Evolutionary conservation across 306 rosid species (phyloP), one percentile per base, ranked within the genome.

Genomic region (Styphnolobium japonicum): DNA sequence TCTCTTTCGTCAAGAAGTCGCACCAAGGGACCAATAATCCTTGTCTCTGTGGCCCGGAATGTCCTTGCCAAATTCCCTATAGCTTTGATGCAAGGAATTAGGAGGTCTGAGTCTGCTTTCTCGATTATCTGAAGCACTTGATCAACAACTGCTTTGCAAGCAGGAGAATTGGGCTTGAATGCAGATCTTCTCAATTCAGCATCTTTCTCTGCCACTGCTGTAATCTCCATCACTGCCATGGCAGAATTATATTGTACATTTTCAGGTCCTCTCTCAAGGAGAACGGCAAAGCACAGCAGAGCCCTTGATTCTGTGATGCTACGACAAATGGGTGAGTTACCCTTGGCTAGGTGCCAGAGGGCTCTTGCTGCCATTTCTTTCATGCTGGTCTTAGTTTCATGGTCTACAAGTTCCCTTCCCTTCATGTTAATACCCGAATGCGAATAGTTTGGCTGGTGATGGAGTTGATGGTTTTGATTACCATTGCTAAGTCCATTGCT

Each of bases 351-450:
- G 4, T 75, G 85, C 90, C 97, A 88, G 21, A 95, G 89, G 0
- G 98, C 98, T 80, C 81, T 89, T 4, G 98, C 98, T 10, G 98
- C 90, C 97, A 88, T 92, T 48, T 94, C 98, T 75, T 95, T 95
- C 93, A 95, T 88, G 25, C 33, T 55, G 29, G 96, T 87, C 87
- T 95, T 95, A 2, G 88, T 92, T 16, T 75, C 88, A 9, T 91
- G 83, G 63, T 91, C 97, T 75, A 91, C 98, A 40, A 42, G 52
- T 40, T 92, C 98, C 79, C 97, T 86, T 12, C 96, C 98, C 67
- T 87, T 91, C 60, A 81, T 62, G 89, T 61, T 86, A 33, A 88
- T 64, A 27, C 92, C 97, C 0, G 93, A 86, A 80, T 80, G 83
- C 1, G 93, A 78, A 67, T 76, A 49, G 29, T 60, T 80, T 14